These are phyloP conservation scores for Pharus latifolius DNA, from an alignment of 176 grass and related monocot species.

Conservation along the genomic window DNA sequence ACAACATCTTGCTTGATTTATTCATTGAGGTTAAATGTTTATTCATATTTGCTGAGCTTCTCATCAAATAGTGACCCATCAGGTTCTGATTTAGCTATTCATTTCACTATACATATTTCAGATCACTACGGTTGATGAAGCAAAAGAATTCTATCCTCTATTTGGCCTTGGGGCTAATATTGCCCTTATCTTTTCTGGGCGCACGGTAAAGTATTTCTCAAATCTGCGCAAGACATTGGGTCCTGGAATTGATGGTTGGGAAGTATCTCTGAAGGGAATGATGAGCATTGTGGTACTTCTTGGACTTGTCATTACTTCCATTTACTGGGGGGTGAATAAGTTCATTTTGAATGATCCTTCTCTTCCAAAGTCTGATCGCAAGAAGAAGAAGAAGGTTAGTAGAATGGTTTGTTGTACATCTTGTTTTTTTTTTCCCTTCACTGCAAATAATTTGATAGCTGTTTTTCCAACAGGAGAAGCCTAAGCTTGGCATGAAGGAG, in stretches of 20 bases:
- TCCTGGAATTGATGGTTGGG: constrained; percentile 83
- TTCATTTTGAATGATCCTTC: constrained; percentile 70
- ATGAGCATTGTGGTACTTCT: constrained; percentile 88
- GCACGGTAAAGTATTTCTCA: constrained; percentile 86
- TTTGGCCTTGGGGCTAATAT: constrained; percentile 90
- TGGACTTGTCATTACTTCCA: constrained; percentile 50
- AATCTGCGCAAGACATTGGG: constrained; percentile 77
- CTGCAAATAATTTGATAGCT: not conserved
- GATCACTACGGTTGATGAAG: constrained; percentile 89
- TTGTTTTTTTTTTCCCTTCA: not conserved
- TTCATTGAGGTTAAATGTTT: not conserved
- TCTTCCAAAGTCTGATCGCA: constrained; percentile 60
- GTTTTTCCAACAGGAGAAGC: constrained; percentile 46
- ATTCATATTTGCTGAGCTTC: not conserved
- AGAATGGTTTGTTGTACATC: not conserved
- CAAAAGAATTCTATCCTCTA: constrained; percentile 85
- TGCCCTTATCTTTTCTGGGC: constrained; percentile 70
- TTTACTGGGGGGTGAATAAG: constrained; percentile 76
- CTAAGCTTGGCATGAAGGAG: constrained; percentile 77
- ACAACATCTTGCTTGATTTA: not conserved
- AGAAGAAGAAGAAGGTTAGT: constrained; percentile 71
- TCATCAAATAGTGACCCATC: not conserved
- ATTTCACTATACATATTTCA: constrained; percentile 26
- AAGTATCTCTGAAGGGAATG: constrained; percentile 85
- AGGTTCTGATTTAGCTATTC: not conserved